phyloP scores from a whole-genome alignment of 2,329 filamentous ascomycete species.

The Colletotrichum trifolii region DNA sequence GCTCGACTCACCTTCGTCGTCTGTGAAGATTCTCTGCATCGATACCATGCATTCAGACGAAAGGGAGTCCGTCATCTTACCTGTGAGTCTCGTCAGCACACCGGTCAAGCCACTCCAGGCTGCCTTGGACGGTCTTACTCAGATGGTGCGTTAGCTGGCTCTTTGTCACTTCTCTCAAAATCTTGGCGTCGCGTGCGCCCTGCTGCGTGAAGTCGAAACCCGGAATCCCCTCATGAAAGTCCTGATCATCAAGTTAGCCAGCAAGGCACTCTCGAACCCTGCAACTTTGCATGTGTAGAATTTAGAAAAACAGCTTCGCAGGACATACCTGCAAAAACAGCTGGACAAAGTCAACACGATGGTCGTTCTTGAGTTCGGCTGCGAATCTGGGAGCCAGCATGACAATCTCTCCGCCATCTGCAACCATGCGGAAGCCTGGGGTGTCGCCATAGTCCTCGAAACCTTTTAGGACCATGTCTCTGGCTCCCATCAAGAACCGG shows the following conservation, averaged over 20 bases:
- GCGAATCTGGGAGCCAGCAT: constrained; percentile 21
- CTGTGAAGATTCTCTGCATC: constrained; percentile 13
- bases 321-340: constrained; percentile 12
- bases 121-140: neutral
- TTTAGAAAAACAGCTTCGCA: neutral
- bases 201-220: constrained; percentile 23
- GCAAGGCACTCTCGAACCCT: too few species aligned
- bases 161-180: constrained; percentile 17
- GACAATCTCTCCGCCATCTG: constrained; percentile 17
- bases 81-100: neutral
- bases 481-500: constrained; percentile 10
- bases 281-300: too few species aligned
- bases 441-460: neutral
- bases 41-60: constrained; percentile 9
- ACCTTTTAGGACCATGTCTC: neutral
- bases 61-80: constrained; percentile 17
- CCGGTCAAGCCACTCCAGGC: neutral
- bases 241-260: neutral
- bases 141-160: constrained; percentile 22
- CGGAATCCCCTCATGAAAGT: constrained; percentile 16
- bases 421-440: constrained; percentile 17
- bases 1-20: constrained; percentile 3
- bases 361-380: constrained; percentile 16
- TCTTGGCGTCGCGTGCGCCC: constrained; percentile 19
- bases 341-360: constrained; percentile 12